Conservation (phyloP, 2,329 filamentous ascomycete species). For the Dichotomopilus funicola region DNA sequence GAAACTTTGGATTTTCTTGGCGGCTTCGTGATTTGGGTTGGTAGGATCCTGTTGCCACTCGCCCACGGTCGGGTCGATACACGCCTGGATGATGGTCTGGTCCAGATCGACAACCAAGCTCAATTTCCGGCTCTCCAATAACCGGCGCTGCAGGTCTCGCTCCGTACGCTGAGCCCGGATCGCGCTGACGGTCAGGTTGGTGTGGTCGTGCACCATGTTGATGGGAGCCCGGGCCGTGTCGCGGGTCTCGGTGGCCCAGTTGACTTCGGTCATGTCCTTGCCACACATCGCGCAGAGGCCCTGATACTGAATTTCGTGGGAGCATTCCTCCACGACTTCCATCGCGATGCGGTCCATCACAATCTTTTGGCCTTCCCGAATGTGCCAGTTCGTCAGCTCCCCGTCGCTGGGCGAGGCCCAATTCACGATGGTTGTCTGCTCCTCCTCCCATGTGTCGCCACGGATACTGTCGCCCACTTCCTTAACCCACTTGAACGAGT, state of each 20-base stretch:
- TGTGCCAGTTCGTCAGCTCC: constrained; percentile 67
- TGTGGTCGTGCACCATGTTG: constrained; percentile 91
- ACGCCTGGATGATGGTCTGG: constrained; percentile 97
- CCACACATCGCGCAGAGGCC: constrained; percentile 89
- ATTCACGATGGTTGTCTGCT: constrained; percentile 63
- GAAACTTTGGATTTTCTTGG: constrained; percentile 83
- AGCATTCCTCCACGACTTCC: constrained; percentile 83
- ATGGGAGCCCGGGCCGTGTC: constrained; percentile 85
- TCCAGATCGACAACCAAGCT: constrained; percentile 95
- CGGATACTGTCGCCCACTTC: constrained; percentile 62
- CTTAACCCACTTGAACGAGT: constrained; percentile 76
- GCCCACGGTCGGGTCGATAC: constrained; percentile 89
- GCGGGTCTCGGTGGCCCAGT: constrained; percentile 72
- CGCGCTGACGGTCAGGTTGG: constrained; percentile 75
- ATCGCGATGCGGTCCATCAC: constrained; percentile 53
- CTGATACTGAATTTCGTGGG: constrained; percentile 84
- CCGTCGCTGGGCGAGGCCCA: constrained; percentile 85
- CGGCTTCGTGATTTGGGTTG: constrained; percentile 85
- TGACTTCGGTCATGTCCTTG: constrained; percentile 88
- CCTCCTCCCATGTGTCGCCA: constrained; percentile 56
- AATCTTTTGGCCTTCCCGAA: constrained; percentile 61
- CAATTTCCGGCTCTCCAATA: constrained; percentile 75
- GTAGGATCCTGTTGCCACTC: constrained; percentile 88
- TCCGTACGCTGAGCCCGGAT: constrained; percentile 76
- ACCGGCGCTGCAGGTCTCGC: constrained; percentile 74